A percentile compares a stretch with the other conserved stretches of the same genome.
phyloP scores from a whole-genome alignment of 129 eudicot genomes.

The Ambrosia trifida region DNA sequence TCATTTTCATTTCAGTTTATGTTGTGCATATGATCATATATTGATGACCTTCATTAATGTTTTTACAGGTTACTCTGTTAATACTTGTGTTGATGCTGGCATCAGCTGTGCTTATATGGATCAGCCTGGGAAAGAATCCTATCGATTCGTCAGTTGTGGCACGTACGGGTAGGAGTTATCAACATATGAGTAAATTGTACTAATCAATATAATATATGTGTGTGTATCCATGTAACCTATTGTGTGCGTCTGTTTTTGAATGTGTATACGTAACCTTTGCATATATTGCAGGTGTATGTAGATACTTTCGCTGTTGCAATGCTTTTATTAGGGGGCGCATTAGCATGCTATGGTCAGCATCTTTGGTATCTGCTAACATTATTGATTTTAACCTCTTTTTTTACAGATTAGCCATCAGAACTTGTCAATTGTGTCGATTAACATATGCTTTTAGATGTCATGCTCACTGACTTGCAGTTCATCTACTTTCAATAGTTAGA shows the following conservation, averaged over 20 bases:
- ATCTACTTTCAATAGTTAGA: conserved; percentile 67
- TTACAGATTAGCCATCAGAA: too few species aligned
- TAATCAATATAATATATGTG: not conserved
- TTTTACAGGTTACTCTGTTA: conserved; percentile 65
- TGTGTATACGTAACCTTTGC: too few species aligned
- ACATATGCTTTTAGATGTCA: too few species aligned
- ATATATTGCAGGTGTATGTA: conserved; percentile 35
- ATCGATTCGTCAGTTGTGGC: conserved; percentile 73
- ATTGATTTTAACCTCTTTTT: not conserved
- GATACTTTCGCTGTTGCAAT: conserved; percentile 62
- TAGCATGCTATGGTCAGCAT: conserved; percentile 85
- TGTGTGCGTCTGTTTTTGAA: too few species aligned
- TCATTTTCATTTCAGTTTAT: not conserved
- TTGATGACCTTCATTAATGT: conserved; percentile 11
- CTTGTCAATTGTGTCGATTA: too few species aligned
- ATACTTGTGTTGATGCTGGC: conserved; percentile 67
- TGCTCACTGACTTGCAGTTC: conserved; percentile 85
- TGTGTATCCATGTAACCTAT: too few species aligned
- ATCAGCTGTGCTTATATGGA: conserved; percentile 81
- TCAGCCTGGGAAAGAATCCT: conserved; percentile 77
- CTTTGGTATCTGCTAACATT: conserved; percentile 33
- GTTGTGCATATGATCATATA: conserved; percentile 9
- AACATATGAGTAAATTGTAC: not conserved
- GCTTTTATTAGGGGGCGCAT: conserved; percentile 75
- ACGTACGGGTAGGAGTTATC: conserved; percentile 69